Conservation (phyloP, 768 basidiomycete genomes). For the Amanita subjunquillea region DNA sequence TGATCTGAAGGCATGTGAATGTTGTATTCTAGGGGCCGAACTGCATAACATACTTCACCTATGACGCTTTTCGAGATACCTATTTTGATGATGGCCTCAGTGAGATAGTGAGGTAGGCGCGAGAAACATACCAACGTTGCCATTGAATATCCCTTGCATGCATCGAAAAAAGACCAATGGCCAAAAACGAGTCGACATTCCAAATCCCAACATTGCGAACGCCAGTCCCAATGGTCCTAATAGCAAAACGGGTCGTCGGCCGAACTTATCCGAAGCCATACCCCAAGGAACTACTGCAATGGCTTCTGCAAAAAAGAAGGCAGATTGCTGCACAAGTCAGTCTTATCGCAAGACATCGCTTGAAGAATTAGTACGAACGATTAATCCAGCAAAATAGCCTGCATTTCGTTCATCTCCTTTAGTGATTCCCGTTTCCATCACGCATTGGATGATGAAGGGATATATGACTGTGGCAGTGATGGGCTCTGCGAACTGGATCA, state of each 20-base stretch:
- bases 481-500: constrained; percentile 25
- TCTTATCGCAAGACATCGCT: not conserved
- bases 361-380: constrained; percentile 16
- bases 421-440: constrained; percentile 25
- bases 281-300: constrained; percentile 36
- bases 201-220: constrained; percentile 30
- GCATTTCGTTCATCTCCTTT: constrained; percentile 25
- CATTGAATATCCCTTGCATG: constrained; percentile 6
- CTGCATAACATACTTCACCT: not conserved
- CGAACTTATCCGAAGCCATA: constrained; percentile 29
- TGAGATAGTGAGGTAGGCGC: constrained; percentile 8
- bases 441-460: constrained; percentile 28
- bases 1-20: constrained; percentile 30
- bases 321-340: constrained; percentile 24
- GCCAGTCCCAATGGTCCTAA: constrained; percentile 31
- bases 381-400: constrained; percentile 31
- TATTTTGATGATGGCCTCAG: constrained; percentile 6
- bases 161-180: constrained; percentile 12
- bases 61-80: not conserved
- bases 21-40: not conserved
- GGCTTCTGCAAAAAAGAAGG: constrained; percentile 33
- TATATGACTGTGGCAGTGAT: constrained; percentile 27
- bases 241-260: constrained; percentile 32
- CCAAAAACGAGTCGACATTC: constrained; percentile 29
- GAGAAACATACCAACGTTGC: not conserved